phyloP scores from a whole-genome alignment of 2,329 filamentous ascomycete genomes.

The Pestalotiopsis sp. region DNA sequence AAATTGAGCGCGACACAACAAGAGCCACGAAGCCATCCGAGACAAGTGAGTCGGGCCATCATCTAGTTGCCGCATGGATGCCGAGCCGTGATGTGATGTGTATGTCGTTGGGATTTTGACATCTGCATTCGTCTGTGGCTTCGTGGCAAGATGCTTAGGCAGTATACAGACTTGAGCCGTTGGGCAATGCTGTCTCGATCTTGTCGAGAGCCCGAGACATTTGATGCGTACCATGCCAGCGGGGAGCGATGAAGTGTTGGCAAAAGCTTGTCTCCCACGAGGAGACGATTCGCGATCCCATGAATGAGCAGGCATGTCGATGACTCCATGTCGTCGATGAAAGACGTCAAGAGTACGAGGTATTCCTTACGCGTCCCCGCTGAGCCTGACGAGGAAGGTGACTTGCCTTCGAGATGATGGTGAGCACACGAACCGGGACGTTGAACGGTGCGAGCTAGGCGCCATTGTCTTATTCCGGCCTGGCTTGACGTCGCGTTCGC shows the following conservation, averaged over 20 bases:
- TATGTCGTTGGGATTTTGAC: too few relatives aligned
- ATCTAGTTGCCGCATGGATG: too few relatives aligned
- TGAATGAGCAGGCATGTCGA: background rate
- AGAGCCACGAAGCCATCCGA: too few relatives aligned
- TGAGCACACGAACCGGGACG: background rate
- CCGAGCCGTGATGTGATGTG: too few relatives aligned
- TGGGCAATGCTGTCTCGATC: background rate
- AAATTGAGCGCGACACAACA: too few relatives aligned
- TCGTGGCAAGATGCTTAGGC: background rate
- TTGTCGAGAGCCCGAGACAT: background rate
- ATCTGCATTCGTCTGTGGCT: background rate
- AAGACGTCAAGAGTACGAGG: background rate
- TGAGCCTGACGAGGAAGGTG: background rate
- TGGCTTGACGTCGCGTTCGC: background rate
- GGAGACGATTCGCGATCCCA: background rate
- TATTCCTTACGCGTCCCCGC: background rate
- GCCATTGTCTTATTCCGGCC: background rate
- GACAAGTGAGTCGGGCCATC: too few relatives aligned
- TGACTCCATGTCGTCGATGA: background rate
- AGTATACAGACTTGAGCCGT: background rate
- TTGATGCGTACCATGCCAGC: background rate
- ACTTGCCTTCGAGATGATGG: background rate
- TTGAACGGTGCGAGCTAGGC: background rate
- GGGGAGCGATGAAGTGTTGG: background rate
- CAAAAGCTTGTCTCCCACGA: background rate